A percentile compares a stretch with the other conserved stretches of the same genome.
These are phyloP conservation scores for Leccinum incarnatum DNA, from an alignment of 768 basidiomycete species.

Conservation along the genomic window DNA sequence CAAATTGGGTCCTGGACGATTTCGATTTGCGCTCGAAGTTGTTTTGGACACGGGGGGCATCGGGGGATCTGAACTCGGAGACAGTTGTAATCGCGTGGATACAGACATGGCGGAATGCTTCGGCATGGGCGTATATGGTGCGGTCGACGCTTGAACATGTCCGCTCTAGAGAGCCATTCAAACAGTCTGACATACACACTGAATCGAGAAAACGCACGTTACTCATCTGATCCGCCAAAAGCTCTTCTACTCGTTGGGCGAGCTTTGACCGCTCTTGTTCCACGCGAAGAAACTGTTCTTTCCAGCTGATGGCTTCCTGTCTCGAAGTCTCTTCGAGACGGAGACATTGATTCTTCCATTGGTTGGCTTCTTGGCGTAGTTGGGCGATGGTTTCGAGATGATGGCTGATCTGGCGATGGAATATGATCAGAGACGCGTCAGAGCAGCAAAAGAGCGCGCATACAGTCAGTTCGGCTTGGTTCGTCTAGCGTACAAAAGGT, in stretches of 20 bases:
- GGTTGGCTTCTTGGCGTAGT: conserved; percentile 59
- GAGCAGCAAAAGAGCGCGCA: conserved; percentile 12
- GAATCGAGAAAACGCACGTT: conserved; percentile 36
- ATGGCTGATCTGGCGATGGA: conserved; percentile 47
- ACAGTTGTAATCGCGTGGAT: conserved; percentile 22
- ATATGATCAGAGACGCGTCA: not conserved
- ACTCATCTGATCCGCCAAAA: conserved; percentile 46
- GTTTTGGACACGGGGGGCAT: conserved; percentile 28
- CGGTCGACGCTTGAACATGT: conserved; percentile 12
- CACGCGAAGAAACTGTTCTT: conserved; percentile 73
- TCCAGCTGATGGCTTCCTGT: conserved; percentile 64
- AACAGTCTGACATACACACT: not conserved
- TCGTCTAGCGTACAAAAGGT: conserved; percentile 35
- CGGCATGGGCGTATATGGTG: conserved; percentile 36
- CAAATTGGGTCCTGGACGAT: conserved; percentile 7
- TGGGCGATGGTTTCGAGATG: conserved; percentile 60
- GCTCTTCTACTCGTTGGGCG: conserved; percentile 55
- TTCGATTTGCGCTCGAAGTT: conserved; percentile 5
- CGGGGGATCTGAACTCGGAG: conserved; percentile 27
- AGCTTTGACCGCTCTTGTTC: conserved; percentile 65
- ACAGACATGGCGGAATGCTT: conserved; percentile 26
- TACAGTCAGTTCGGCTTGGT: conserved; percentile 58
- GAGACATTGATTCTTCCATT: conserved; percentile 69
- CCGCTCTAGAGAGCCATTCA: conserved; percentile 12
- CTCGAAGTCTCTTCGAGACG: conserved; percentile 46